Evolutionary conservation across 805 yeast species (phyloP).

Genomic region (Cephaloascus albidus): DNA sequence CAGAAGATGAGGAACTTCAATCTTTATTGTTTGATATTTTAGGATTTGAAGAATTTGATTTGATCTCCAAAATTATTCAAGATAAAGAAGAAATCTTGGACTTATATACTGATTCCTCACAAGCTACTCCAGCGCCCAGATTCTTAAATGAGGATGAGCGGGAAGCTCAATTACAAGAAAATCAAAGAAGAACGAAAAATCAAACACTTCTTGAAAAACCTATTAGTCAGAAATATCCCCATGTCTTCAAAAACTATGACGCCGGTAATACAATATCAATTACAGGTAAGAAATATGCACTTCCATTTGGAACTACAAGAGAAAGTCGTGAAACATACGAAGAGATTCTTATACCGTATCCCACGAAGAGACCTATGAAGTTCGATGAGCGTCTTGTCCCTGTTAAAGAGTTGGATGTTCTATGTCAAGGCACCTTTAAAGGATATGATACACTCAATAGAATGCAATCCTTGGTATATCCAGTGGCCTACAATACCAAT

Average conservation of each 20-base stretch:
- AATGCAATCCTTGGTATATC: conserved; percentile 85
- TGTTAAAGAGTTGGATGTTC: conserved; percentile 56
- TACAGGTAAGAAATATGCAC: conserved; percentile 68
- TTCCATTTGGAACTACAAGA: conserved; percentile 78
- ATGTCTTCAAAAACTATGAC: conserved; percentile 69
- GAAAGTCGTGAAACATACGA: conserved; percentile 56
- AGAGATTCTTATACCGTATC: conserved; percentile 76
- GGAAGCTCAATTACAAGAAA: conserved; percentile 40
- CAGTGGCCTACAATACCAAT: conserved; percentile 86
- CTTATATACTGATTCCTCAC: conserved; percentile 1
- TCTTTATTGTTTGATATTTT: conserved; percentile 66
- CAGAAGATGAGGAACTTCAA: conserved; percentile 55
- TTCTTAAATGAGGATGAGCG: conserved; percentile 48
- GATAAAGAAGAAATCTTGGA: conserved; percentile 23
- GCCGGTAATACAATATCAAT: conserved; percentile 64
- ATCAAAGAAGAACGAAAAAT: conserved; percentile 39
- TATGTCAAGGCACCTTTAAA: conserved; percentile 79
- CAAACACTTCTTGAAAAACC: conserved; percentile 36
- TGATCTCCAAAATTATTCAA: conserved; percentile 56
- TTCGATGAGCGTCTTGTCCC: conserved; percentile 42
- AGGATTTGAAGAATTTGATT: conserved; percentile 80
- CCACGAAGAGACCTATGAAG: conserved; percentile 35
- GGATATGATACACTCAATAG: conserved; percentile 71
- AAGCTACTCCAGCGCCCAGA: conserved; percentile 4
- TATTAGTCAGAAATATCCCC: conserved; percentile 59